Evolutionary conservation across 2,329 filamentous ascomycete genomes (phyloP).

Genomic region (Penicillium sp.): DNA sequence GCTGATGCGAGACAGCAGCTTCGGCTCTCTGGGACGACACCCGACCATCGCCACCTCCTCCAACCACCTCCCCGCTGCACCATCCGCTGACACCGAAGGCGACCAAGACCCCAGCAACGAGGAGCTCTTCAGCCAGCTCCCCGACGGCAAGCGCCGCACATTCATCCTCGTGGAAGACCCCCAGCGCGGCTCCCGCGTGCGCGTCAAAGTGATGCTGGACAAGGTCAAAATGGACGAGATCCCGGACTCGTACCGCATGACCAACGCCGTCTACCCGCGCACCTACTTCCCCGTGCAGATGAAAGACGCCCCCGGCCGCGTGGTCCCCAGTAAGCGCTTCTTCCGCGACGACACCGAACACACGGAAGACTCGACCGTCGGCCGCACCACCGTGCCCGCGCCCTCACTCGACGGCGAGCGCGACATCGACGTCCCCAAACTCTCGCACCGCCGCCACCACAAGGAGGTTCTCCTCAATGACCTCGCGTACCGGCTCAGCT

Average conservation of each 20-base stretch:
- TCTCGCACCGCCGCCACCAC: slow-evolving; percentile 65
- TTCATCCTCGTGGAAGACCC: slow-evolving; percentile 94
- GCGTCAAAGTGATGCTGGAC: slow-evolving; percentile 90
- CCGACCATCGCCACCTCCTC: slow-evolving; percentile 35
- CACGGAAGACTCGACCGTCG: slow-evolving; percentile 43
- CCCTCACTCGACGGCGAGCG: slow-evolving; percentile 66
- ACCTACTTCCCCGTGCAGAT: slow-evolving; percentile 92
- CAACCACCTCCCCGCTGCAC: slow-evolving; percentile 19
- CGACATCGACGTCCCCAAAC: slow-evolving; percentile 71
- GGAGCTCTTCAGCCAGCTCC: slow-evolving; percentile 80
- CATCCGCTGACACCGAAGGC: slow-evolving; percentile 27
- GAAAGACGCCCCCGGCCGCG: slow-evolving; percentile 74
- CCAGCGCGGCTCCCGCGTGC: slow-evolving; percentile 73
- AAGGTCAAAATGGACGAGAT: slow-evolving; percentile 93
- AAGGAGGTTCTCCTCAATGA: slow-evolving; percentile 93
- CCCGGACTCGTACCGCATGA: slow-evolving; percentile 88
- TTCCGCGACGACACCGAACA: slow-evolving; percentile 68
- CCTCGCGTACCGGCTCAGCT: slow-evolving; percentile 90
- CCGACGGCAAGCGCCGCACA: slow-evolving; percentile 87
- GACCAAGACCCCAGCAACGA: slow-evolving; percentile 48
- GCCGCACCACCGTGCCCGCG: slow-evolving; percentile 57
- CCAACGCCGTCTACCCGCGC: slow-evolving; percentile 83
- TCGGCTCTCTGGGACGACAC: slow-evolving; percentile 43
- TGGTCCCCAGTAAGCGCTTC: slow-evolving; percentile 68
- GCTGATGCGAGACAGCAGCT: slow-evolving; percentile 56